These are phyloP conservation scores for Thraustochytrium striatum DNA, from an alignment of 352 stramenopile species.

Conservation along the genomic window DNA sequence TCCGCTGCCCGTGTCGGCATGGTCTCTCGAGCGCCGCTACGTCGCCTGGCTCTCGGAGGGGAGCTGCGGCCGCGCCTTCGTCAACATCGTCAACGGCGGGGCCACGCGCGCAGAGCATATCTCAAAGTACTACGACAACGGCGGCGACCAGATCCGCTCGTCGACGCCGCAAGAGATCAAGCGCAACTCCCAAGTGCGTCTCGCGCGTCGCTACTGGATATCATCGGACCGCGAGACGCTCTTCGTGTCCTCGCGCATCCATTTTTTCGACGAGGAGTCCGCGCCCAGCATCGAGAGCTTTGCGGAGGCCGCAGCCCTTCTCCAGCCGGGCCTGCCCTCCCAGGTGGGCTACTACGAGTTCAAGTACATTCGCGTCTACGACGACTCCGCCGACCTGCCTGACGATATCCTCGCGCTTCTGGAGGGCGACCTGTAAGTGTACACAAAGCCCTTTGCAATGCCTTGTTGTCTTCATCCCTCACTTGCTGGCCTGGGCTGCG, in stretches of 20 bases:
- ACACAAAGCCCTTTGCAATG: too few species aligned
- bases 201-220: neutral
- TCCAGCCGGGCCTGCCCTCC: neutral
- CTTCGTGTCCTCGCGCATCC: neutral
- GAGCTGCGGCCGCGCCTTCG: neutral
- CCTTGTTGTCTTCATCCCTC: too few species aligned
- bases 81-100: conserved; percentile 8
- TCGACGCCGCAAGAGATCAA: neutral
- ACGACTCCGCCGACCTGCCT: neutral
- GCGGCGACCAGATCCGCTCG: neutral
- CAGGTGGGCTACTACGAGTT: neutral
- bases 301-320: neutral
- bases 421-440: too few species aligned
- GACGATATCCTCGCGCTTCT: conserved; percentile 2
- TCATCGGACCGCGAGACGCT: conserved; percentile 15
- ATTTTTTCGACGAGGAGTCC: conserved; percentile 11
- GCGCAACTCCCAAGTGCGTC: conserved; percentile 7
- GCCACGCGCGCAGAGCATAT: conserved; percentile 1
- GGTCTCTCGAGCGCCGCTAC: conserved; percentile 1
- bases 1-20: conserved; percentile 27
- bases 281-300: neutral
- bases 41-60: conserved; percentile 1
- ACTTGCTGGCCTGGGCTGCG: too few species aligned
- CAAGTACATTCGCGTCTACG: conserved; percentile 35
- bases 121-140: neutral